These are phyloP conservation scores for Alternaria alternata DNA, from an alignment of 2,329 filamentous ascomycete species.

Conservation along the genomic window DNA sequence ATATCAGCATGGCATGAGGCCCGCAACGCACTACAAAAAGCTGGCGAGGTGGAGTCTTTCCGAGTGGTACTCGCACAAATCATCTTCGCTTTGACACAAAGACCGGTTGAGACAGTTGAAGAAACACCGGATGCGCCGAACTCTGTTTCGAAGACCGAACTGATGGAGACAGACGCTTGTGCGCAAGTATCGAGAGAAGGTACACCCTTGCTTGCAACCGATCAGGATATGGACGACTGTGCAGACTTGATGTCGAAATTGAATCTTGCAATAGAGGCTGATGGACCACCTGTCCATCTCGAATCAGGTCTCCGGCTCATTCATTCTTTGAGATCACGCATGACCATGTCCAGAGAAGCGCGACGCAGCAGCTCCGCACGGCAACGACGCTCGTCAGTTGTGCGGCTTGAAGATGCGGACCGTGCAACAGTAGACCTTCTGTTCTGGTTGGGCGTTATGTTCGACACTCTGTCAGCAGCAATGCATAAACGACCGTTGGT, in stretches of 20 bases:
- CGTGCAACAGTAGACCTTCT: slow-evolving; percentile 61
- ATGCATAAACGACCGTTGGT: slow-evolving; percentile 60
- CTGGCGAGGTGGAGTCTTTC: slow-evolving; percentile 55
- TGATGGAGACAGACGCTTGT: not conserved
- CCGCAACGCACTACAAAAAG: slow-evolving; percentile 49
- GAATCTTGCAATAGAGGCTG: slow-evolving; percentile 44
- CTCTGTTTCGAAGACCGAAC: not conserved
- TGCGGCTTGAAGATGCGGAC: slow-evolving; percentile 46
- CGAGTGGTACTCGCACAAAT: slow-evolving; percentile 56
- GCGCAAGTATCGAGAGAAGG: not conserved
- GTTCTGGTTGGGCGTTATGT: slow-evolving; percentile 68
- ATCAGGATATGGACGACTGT: slow-evolving; percentile 34
- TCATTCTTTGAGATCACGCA: slow-evolving; percentile 45
- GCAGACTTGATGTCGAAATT: slow-evolving; percentile 43
- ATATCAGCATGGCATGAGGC: slow-evolving; percentile 55
- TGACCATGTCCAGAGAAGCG: slow-evolving; percentile 33
- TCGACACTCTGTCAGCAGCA: slow-evolving; percentile 64
- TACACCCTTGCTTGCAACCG: slow-evolving; percentile 6
- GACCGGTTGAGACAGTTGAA: slow-evolving; percentile 41
- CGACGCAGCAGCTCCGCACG: slow-evolving; percentile 21
- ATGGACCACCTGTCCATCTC: slow-evolving; percentile 50
- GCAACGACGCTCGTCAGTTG: slow-evolving; percentile 21
- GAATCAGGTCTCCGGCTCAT: slow-evolving; percentile 53
- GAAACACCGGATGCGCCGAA: not conserved
- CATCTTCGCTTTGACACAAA: slow-evolving; percentile 57